Percentiles rank a stretch among this genome's conserved stretches.
These are phyloP conservation scores for Dendrobium chrysotoxum DNA, from an alignment of 106 monocot genomes.

Conservation along the genomic window DNA sequence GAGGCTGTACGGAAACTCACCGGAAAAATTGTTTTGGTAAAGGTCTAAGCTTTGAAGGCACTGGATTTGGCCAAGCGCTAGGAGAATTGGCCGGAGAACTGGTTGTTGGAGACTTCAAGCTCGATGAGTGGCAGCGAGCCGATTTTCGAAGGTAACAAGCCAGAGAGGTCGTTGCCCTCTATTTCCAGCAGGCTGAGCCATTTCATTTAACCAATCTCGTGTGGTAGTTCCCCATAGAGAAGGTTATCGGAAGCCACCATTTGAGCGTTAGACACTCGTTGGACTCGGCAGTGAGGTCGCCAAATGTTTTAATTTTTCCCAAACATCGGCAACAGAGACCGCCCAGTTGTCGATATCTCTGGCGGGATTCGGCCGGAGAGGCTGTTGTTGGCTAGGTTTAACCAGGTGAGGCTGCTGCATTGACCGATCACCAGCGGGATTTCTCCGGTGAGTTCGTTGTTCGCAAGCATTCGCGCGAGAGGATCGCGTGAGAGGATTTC, in stretches of 20 bases:
- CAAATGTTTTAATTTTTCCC: conserved; percentile 27
- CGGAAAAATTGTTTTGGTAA: conserved; percentile 62
- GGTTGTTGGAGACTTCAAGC: conserved; percentile 52
- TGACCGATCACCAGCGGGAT: conserved; percentile 80
- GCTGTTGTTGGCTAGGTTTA: conserved; percentile 67
- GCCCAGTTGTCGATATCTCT: conserved; percentile 36
- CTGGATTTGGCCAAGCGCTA: conserved; percentile 31
- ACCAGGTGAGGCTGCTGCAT: conserved; percentile 67
- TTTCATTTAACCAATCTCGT: conserved; percentile 42
- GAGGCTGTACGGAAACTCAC: conserved; percentile 38
- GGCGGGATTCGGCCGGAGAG: conserved; percentile 48
- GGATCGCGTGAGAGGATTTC: too few relatives aligned
- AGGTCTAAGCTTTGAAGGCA: conserved; percentile 54
- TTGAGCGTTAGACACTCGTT: conserved; percentile 67
- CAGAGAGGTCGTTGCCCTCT: conserved; percentile 37
- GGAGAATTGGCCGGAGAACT: conserved; percentile 53
- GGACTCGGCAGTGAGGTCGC: conserved; percentile 15
- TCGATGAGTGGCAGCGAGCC: conserved; percentile 33
- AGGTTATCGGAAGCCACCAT: conserved; percentile 70
- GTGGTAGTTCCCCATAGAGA: conserved; percentile 57
- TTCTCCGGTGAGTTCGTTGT: conserved; percentile 44
- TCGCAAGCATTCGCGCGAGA: conserved; percentile 67
- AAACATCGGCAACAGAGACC: conserved; percentile 45
- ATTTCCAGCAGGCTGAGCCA: conserved; percentile 55
- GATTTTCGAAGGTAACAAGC: conserved; percentile 33